Percentiles rank a stretch among this genome's conserved stretches.
These are phyloP conservation scores for Rhizophlyctis rosea DNA, from an alignment of 192 early-diverging fungal species.

Conservation along the genomic window DNA sequence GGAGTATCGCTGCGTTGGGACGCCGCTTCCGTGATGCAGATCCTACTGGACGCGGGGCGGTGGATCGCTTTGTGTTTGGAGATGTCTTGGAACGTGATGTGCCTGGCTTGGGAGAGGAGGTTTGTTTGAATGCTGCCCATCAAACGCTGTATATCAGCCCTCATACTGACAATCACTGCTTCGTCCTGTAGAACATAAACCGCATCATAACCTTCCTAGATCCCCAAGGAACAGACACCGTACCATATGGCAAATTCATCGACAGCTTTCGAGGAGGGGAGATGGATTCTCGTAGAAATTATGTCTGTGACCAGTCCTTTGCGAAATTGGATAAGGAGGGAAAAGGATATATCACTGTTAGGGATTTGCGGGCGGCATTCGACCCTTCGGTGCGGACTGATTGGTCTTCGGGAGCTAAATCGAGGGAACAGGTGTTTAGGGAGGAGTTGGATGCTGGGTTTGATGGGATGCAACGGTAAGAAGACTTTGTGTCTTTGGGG, in stretches of 20 bases:
- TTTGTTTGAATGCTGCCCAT: too few species aligned
- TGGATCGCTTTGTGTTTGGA: background rate
- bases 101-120: background rate
- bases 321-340: background rate
- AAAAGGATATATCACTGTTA: background rate
- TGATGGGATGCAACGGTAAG: background rate
- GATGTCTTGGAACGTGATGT: background rate
- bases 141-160: too few species aligned
- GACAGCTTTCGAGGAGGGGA: background rate
- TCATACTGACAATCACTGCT: background rate
- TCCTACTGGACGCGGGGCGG: background rate
- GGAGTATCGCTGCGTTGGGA: background rate
- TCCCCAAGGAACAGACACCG: background rate
- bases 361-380: background rate
- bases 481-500: too few species aligned
- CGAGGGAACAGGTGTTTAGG: background rate
- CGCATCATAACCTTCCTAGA: background rate
- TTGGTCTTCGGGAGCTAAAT: background rate
- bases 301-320: background rate
- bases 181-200: background rate
- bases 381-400: background rate
- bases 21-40: background rate
- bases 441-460: background rate
- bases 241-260: background rate
- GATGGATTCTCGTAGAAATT: background rate